Evolutionary conservation across 192 early-diverging fungal genomes (phyloP), one percentile per base, ranked within the genome.

Genomic region (Coemansia sp.): DNA sequence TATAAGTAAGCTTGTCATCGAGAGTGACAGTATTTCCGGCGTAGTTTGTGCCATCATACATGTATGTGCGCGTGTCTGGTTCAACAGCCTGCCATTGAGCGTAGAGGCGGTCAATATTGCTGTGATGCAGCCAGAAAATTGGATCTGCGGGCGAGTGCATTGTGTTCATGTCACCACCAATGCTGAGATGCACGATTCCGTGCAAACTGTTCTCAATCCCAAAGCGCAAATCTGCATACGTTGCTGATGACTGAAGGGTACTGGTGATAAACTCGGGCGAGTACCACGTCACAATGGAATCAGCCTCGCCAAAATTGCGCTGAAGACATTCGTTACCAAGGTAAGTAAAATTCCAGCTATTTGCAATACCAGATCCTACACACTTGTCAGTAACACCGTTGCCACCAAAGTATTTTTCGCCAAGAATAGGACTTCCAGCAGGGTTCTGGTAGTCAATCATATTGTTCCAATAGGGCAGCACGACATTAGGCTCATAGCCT

Each of bases 41-140:
- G 21, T 22, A 24, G 51, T 71, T 67, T 21, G n/a, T 52, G 21
- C 80, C 79, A 46, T 73, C 63, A 29, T 76, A 80, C 83, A 75
- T 66, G 54, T 68, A 75, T 2, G 59, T 69, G 57, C 82, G 76
- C 21, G 61, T 56, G 55, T 57, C 62, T 33, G 71, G 77, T 59
- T 54, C 66, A 32, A 68, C 63, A 1, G 74, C 71, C 75, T 88
- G 87, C 84, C 85, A 87, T 51, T 72, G 64, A 27, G 71, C 67
- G 54, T 74, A 88, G 21, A 87, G 54, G 21, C 78, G 75, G 73
- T 86, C 88, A 52, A 87, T 75, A 66, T 84, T 84, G 30, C 78
- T 70, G 59, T 90, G 88, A 74, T 88, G 87, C 52, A 88, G 54
- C 68, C 75, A 87, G 72, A 90, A 90, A 21, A 87, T 62, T 1